Conservation (phyloP, 1,284 basidiomycete genomes). For the Baeospora myosura region DNA sequence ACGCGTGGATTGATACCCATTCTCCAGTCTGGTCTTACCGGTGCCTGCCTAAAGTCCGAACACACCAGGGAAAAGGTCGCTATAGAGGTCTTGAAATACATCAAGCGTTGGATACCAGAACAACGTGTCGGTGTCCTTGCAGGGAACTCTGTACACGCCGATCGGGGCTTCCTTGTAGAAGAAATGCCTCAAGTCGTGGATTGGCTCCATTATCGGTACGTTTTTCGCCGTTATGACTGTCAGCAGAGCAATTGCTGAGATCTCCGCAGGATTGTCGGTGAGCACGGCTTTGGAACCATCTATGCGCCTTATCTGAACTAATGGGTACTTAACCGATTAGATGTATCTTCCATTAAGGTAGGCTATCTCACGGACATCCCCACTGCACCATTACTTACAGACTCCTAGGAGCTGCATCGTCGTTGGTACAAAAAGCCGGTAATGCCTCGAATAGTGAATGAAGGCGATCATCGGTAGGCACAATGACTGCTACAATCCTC, state of each 20-base stretch:
- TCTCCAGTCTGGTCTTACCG: slow-evolving; percentile 62
- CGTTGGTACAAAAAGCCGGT: slow-evolving; percentile 56
- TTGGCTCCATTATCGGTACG: slow-evolving; percentile 69
- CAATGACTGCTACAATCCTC: slow-evolving; percentile 6
- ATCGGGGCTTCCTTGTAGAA: slow-evolving; percentile 62
- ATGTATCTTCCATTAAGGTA: slow-evolving; percentile 78
- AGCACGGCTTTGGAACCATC: slow-evolving; percentile 18
- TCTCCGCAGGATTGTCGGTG: slow-evolving; percentile 50
- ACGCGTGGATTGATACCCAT: background rate
- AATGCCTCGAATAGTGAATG: slow-evolving; percentile 23
- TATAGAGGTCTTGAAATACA: slow-evolving; percentile 54
- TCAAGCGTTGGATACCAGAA: slow-evolving; percentile 68
- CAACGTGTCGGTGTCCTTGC: slow-evolving; percentile 61
- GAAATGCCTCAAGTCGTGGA: slow-evolving; percentile 72
- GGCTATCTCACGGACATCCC: background rate
- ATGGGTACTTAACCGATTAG: slow-evolving; percentile 27
- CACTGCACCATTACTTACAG: background rate
- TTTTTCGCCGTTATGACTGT: slow-evolving; percentile 15
- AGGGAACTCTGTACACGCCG: slow-evolving; percentile 77
- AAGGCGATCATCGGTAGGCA: slow-evolving; percentile 43
- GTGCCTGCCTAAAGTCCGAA: slow-evolving; percentile 59
- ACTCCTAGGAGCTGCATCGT: slow-evolving; percentile 55
- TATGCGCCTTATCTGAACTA: background rate
- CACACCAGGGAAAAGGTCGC: slow-evolving; percentile 49
- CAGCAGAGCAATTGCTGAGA: slow-evolving; percentile 1